phyloP scores from a whole-genome alignment of 805 yeast species.

The Dipodascopsis tothii region DNA sequence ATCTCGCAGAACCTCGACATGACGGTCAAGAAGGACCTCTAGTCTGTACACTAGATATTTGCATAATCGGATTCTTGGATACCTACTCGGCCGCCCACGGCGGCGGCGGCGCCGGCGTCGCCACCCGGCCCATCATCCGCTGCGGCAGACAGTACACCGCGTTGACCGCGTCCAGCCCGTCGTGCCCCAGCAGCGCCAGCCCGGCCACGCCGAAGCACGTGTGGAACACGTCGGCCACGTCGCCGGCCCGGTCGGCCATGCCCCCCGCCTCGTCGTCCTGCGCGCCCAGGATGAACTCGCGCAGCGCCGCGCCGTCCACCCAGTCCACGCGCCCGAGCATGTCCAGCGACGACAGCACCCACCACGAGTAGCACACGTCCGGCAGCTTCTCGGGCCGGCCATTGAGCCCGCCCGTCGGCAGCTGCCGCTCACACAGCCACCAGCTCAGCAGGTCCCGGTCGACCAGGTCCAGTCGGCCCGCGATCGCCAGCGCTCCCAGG shows the following conservation, averaged over 20 bases:
- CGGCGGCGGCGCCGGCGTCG: too few relatives aligned
- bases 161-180: slow-evolving; percentile 56
- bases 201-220: slow-evolving; percentile 89
- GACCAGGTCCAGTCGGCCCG: slow-evolving; percentile 46
- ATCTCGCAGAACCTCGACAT: neutral
- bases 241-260: slow-evolving; percentile 82
- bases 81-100: too few relatives aligned
- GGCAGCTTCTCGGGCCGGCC: slow-evolving; percentile 96
- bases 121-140: slow-evolving; percentile 34
- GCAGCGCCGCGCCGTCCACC: slow-evolving; percentile 62
- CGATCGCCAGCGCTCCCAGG: slow-evolving; percentile 69
- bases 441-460: slow-evolving; percentile 45
- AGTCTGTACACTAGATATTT: too few relatives aligned
- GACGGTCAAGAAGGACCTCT: neutral
- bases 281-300: slow-evolving; percentile 59
- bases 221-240: slow-evolving; percentile 88
- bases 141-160: slow-evolving; percentile 83
- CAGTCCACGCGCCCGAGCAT: slow-evolving; percentile 56
- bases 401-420: slow-evolving; percentile 80
- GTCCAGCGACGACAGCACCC: slow-evolving; percentile 50
- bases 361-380: slow-evolving; percentile 88
- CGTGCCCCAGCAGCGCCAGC: slow-evolving; percentile 62
- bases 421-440: slow-evolving; percentile 92
- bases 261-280: slow-evolving; percentile 71
- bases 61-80: too few relatives aligned